phyloP scores from a whole-genome alignment of 1,284 basidiomycete species.

The Apiotrichum porosum region DNA sequence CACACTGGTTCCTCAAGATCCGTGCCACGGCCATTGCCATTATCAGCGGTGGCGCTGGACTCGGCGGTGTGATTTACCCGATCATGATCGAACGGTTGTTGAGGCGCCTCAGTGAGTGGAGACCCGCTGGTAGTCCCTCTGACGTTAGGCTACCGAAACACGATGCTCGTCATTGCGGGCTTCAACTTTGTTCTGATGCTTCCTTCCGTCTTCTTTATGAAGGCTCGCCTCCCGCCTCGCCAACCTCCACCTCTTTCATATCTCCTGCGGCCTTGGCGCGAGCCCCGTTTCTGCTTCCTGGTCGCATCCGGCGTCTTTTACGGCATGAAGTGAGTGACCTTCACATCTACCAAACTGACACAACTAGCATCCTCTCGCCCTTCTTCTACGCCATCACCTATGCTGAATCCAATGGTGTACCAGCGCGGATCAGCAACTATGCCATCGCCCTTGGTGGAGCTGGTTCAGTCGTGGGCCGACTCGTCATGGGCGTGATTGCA shows the following conservation, averaged over 20 bases:
- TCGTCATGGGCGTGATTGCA: conserved; percentile 8
- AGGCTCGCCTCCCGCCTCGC: conserved; percentile 20
- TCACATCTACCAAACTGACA: background rate
- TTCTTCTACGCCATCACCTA: conserved; percentile 9
- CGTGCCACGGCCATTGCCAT: conserved; percentile 38
- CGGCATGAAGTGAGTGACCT: conserved; percentile 8
- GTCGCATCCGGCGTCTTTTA: conserved; percentile 6
- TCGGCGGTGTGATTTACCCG: conserved; percentile 32
- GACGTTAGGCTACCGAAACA: conserved; percentile 18
- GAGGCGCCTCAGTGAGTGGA: background rate
- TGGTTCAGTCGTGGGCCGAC: conserved; percentile 10
- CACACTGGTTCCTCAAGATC: conserved; percentile 41
- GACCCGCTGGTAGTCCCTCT: background rate
- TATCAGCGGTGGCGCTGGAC: conserved; percentile 35
- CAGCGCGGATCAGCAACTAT: background rate
- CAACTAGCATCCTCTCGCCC: conserved; percentile 11
- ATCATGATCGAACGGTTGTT: conserved; percentile 20
- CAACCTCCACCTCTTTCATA: conserved; percentile 12
- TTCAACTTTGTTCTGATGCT: conserved; percentile 22
- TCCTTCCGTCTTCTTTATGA: conserved; percentile 22
- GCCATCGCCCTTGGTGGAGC: conserved; percentile 6
- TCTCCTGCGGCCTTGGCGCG: conserved; percentile 10
- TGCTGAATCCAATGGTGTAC: conserved; percentile 3
- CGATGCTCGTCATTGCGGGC: conserved; percentile 21
- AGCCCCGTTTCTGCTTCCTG: conserved; percentile 10